phyloP scores from a whole-genome alignment of 2,329 filamentous ascomycete species.

The Emmonsiellopsis sp. region DNA sequence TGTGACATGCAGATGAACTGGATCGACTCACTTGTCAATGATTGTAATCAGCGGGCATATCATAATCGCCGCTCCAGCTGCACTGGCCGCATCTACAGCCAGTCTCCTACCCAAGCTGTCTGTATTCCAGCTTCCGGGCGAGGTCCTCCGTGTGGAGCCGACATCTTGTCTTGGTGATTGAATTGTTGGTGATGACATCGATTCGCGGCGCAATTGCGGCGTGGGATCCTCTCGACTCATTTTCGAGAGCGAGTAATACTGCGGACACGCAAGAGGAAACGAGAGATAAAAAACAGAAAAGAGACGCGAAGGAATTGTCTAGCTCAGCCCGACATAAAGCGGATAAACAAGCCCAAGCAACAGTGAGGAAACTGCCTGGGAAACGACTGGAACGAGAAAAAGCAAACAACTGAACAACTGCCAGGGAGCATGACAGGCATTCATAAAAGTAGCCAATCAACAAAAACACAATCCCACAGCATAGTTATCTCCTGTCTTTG shows the following conservation, averaged over 20 bases:
- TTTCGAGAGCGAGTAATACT: not conserved
- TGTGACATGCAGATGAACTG: not conserved
- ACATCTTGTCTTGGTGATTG: not conserved
- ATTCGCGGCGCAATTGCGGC: not conserved
- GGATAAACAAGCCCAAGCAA: too few species aligned
- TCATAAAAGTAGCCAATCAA: not conserved
- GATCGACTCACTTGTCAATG: constrained; percentile 64
- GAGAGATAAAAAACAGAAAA: not conserved
- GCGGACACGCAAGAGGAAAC: not conserved
- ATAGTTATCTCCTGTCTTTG: too few species aligned
- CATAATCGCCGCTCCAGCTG: constrained; percentile 60
- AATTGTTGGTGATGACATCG: not conserved
- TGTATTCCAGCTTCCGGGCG: constrained; percentile 57
- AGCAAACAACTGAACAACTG: not conserved
- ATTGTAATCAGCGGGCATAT: constrained; percentile 80
- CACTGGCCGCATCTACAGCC: constrained; percentile 59
- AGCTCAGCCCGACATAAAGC: too few species aligned
- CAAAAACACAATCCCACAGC: not conserved
- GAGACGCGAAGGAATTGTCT: not conserved
- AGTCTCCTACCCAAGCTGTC: constrained; percentile 59
- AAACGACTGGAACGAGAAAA: not conserved
- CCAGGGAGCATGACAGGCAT: not conserved
- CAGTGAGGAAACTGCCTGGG: too few species aligned
- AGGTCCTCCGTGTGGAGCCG: not conserved
- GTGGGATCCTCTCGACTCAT: constrained; percentile 2